Base-by-base conservation (phyloP, 2,329 filamentous ascomycete species). In the Aureobasidium pullulans region DNA sequence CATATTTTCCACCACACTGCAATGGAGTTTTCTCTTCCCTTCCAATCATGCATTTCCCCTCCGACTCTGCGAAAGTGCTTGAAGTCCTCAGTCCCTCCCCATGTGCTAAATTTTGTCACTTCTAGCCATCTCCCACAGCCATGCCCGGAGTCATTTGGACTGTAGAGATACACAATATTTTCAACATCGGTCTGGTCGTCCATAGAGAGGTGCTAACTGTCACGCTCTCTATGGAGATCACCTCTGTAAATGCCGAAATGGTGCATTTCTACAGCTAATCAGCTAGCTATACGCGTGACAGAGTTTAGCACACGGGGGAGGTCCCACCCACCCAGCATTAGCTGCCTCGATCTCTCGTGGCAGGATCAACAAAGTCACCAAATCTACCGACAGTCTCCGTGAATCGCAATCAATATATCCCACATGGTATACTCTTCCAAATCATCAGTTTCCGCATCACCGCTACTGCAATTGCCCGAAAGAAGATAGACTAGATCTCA, bases 361-460 rank as follows among this genome's bases (percentile, higher is more conserved):
- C 47, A 48, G 13, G 47, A 49, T 23, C 15, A 40, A 4, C 37
- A n/a, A 3, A 4, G 16, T 6, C 40, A 4, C 1, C 23, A 2
- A 34, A 4, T 54, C 23, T n/a, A 13, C 37, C 50, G 39, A 43
- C 40, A 16, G 36, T 29, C 9, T 39, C 36, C 48, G 48, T 40
- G 23, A 39, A 8, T 13, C 15, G 37, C 23, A 44, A 6, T 43
- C 15, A 54, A 43, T 54, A 32, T 43, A 43, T 19, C 11, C 23
- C 50, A 54, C 50, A 43, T 54, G 50, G 28, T 15, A 54, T 32
- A 16, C 48, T 40, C 37, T 54, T 43, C 50, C 50, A 54, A 42
- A 54, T 9, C 23, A 43, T 34, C 15, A 9, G 8, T 4, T 19
- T 23, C 23, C 15, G 28, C 39, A 43, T 32, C 13, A 15, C 2